Evolutionary conservation across 2,329 filamentous ascomycete species (phyloP).

Genomic region (Berkeleyomyces basicola): DNA sequence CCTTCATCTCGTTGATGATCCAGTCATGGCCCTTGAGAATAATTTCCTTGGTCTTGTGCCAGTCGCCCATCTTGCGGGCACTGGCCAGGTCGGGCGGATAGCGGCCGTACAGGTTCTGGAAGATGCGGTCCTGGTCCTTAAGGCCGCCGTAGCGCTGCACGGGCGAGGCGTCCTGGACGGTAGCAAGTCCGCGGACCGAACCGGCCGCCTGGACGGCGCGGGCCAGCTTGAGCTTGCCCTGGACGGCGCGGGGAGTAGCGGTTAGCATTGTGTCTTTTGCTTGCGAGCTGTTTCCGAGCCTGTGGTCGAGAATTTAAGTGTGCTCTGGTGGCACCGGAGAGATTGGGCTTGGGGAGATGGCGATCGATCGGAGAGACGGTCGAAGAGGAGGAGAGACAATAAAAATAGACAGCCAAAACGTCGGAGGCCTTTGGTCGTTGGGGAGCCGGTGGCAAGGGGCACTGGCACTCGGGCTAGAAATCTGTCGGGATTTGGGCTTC

Average conservation of each 20-base stretch:
- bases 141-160: conserved; percentile 71
- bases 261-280: conserved; percentile 26
- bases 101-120: conserved; percentile 94
- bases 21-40: conserved; percentile 89
- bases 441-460: not conserved
- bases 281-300: conserved; percentile 18
- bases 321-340: not conserved
- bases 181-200: conserved; percentile 54
- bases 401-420: not conserved
- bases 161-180: conserved; percentile 48
- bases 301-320: conserved; percentile 4
- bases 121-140: conserved; percentile 94
- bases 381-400: not conserved
- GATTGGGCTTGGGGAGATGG: not conserved
- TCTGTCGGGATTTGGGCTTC: not conserved
- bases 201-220: conserved; percentile 25
- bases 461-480: not conserved
- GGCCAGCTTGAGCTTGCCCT: conserved; percentile 20
- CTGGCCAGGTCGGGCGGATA: conserved; percentile 82
- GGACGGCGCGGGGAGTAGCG: conserved; percentile 26
- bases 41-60: conserved; percentile 99
- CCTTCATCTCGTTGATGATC: conserved; percentile 96
- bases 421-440: not conserved
- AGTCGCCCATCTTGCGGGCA: conserved; percentile 96
- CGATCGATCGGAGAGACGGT: not conserved